A percentile compares a stretch with the other conserved stretches of the same genome.
phyloP scores from a whole-genome alignment of 108 stramenopile species.

The Phaeodactylum tricornutum region DNA sequence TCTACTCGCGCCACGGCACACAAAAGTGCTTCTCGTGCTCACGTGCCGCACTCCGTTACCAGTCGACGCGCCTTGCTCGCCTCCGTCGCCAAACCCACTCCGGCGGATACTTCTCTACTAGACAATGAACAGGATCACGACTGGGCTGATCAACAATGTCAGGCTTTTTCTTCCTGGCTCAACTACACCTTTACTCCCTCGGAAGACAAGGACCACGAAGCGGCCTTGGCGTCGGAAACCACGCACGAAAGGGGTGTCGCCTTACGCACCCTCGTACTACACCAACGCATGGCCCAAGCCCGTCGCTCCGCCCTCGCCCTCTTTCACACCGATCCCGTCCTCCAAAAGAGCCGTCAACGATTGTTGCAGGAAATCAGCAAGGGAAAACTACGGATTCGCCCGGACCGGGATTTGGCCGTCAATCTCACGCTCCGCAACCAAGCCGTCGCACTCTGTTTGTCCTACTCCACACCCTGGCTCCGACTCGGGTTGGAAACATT shows the following conservation, averaged over 20 bases:
- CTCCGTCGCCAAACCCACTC: constrained; percentile 4
- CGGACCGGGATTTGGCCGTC: constrained; percentile 74
- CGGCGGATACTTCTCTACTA: background rate
- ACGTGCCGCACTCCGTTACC: background rate
- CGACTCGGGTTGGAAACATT: constrained; percentile 82
- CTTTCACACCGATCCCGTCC: background rate
- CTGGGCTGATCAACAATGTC: constrained; percentile 72
- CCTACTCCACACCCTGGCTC: constrained; percentile 87
- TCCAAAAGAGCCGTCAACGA: background rate
- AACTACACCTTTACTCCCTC: constrained; percentile 63
- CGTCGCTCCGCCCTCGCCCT: no score
- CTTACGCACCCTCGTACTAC: constrained; percentile 22
- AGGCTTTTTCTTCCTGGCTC: constrained; percentile 64
- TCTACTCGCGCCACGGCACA: background rate
- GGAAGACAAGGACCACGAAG: constrained; percentile 29
- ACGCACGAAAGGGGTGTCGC: constrained; percentile 7
- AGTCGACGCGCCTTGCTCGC: constrained; percentile 11
- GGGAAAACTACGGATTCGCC: constrained; percentile 63
- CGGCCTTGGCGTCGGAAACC: background rate
- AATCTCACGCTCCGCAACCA: constrained; percentile 66
- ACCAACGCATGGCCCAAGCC: constrained; percentile 29
- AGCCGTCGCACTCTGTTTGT: constrained; percentile 59
- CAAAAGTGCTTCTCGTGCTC: background rate
- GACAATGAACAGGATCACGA: constrained; percentile 17
- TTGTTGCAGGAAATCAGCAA: constrained; percentile 35